Evolutionary conservation across 192 early-diverging fungal genomes (phyloP).

Genomic region (Polychytrium aggregatum): DNA sequence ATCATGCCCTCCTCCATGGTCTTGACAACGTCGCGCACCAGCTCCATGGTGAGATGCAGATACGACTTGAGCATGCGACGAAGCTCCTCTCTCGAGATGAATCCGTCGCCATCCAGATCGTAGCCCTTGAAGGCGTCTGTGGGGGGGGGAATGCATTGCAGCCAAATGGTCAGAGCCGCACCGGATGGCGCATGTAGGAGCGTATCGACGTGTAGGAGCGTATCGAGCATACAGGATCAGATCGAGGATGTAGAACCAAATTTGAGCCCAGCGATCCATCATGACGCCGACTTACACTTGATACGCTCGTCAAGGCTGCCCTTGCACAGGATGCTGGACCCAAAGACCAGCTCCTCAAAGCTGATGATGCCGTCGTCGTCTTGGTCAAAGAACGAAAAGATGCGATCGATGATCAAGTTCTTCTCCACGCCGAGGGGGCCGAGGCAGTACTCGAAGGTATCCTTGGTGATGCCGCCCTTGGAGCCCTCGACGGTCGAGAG

Average conservation of each 20-base stretch:
- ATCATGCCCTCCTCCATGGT: slow-evolving; percentile 83
- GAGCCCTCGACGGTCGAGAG: slow-evolving; percentile 48
- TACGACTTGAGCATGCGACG: slow-evolving; percentile 87
- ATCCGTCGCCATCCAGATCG: slow-evolving; percentile 79
- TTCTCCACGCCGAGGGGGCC: slow-evolving; percentile 73
- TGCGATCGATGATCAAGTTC: slow-evolving; percentile 74
- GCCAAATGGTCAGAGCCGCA: neutral
- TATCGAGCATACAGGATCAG: neutral
- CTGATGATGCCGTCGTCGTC: slow-evolving; percentile 65
- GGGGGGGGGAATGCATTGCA: neutral
- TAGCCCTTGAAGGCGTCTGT: slow-evolving; percentile 82
- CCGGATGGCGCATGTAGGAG: too few species aligned
- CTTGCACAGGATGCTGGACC: slow-evolving; percentile 71
- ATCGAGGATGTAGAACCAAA: neutral
- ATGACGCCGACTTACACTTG: slow-evolving; percentile 46
- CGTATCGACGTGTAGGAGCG: neutral
- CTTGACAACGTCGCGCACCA: slow-evolving; percentile 80
- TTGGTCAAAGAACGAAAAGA: slow-evolving; percentile 84
- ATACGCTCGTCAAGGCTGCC: slow-evolving; percentile 86
- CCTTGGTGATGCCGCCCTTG: slow-evolving; percentile 62
- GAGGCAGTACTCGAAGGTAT: slow-evolving; percentile 75
- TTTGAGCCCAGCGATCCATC: neutral
- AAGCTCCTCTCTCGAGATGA: slow-evolving; percentile 72
- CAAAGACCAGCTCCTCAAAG: slow-evolving; percentile 74
- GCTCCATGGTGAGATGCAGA: slow-evolving; percentile 77